Percentiles rank a stretch among this genome's conserved stretches.
Conservation (phyloP, 2,329 filamentous ascomycete genomes). For the Xylariales sp. region DNA sequence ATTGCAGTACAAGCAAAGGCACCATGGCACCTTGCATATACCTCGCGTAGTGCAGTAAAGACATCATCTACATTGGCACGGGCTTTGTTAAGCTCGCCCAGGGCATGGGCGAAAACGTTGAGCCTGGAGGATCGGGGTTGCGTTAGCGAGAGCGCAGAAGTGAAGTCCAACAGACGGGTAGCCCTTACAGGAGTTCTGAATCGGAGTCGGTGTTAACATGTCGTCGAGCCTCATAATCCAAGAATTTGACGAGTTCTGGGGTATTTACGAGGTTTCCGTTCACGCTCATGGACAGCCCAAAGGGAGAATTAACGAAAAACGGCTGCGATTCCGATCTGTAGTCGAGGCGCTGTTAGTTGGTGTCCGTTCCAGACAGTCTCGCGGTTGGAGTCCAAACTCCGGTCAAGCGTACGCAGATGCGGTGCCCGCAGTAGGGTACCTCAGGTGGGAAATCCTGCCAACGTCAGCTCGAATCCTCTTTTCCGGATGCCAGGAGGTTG, state of each 20-base stretch:
- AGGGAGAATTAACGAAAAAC: conserved; percentile 73
- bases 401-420: not conserved
- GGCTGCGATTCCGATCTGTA: conserved; percentile 71
- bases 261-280: conserved; percentile 78
- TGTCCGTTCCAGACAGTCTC: no score
- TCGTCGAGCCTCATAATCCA: conserved; percentile 50
- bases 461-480: no score
- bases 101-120: conserved; percentile 72
- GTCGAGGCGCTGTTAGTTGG: not conserved
- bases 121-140: conserved; percentile 43
- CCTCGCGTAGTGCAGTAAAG: conserved; percentile 60
- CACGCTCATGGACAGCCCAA: conserved; percentile 69
- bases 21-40: conserved; percentile 42
- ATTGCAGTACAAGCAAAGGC: conserved; percentile 81
- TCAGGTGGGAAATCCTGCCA: conserved; percentile 5
- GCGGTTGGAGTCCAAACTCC: no score
- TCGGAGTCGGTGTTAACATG: conserved; percentile 45
- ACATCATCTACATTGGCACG: conserved; percentile 78
- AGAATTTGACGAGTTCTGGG: conserved; percentile 56
- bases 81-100: conserved; percentile 79
- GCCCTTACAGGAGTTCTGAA: conserved; percentile 17
- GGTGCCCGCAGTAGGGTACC: conserved; percentile 8
- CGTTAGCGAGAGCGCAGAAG: no score
- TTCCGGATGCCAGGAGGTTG: no score
- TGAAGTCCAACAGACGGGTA: no score